A percentile compares a stretch with the other conserved stretches of the same genome.
Evolutionary conservation across 768 basidiomycete genomes (phyloP).

Genomic region (Suillus brevipes): DNA sequence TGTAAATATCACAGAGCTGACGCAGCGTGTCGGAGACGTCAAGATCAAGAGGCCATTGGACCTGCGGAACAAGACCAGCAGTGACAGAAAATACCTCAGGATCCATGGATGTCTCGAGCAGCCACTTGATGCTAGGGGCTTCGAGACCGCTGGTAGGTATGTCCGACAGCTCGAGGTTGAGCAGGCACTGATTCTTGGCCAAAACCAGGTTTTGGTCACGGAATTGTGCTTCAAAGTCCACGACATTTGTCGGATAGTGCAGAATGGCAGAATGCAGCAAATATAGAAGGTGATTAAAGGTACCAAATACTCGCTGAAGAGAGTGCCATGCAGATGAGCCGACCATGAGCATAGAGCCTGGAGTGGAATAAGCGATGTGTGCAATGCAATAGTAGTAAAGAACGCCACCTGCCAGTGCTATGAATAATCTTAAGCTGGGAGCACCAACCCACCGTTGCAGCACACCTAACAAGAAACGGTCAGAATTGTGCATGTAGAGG

Average conservation of each 20-base stretch:
- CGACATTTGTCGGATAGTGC: not conserved
- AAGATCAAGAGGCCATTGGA: not conserved
- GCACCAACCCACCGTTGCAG: too few relatives aligned
- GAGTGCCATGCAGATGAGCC: not conserved
- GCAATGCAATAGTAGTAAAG: not conserved
- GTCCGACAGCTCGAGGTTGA: not conserved
- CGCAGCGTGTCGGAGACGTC: not conserved
- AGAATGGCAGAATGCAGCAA: not conserved
- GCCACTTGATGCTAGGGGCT: slow-evolving; percentile 15
- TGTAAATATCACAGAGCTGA: not conserved
- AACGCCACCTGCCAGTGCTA: not conserved
- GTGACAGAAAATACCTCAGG: slow-evolving; percentile 2
- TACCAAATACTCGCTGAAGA: not conserved
- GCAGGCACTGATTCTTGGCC: not conserved
- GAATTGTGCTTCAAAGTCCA: not conserved
- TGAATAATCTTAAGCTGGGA: not conserved
- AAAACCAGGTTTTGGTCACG: not conserved
- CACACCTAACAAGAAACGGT: not conserved
- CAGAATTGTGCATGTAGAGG: not conserved
- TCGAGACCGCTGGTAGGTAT: not conserved
- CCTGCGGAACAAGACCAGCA: not conserved
- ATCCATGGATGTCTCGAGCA: slow-evolving; percentile 23
- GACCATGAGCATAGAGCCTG: not conserved
- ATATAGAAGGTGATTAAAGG: not conserved
- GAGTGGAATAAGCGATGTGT: not conserved